Evolutionary conservation across 2,329 filamentous ascomycete genomes (phyloP).

Genomic region (Didymella glomerata): DNA sequence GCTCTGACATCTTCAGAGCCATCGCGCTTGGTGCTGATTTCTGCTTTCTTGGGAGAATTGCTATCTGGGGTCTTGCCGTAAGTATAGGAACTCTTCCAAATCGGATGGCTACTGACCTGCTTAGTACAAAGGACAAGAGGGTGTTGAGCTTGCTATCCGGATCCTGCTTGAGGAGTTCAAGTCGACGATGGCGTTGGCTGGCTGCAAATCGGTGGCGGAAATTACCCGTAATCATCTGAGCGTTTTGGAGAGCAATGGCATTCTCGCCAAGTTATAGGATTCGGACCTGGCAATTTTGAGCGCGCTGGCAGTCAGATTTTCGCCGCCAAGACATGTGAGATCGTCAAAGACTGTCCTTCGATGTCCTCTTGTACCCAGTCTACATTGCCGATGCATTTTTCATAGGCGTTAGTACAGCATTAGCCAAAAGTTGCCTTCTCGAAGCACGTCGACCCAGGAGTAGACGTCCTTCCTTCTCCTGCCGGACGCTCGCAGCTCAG

Average conservation of each 20-base stretch:
- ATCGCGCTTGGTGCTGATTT: constrained; percentile 61
- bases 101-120: constrained; percentile 5
- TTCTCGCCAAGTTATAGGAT: constrained; percentile 20
- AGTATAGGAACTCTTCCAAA: constrained; percentile 19
- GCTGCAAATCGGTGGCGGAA: constrained; percentile 23
- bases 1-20: constrained; percentile 67
- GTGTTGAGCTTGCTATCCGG: constrained; percentile 55
- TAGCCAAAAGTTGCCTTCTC: constrained; percentile 23
- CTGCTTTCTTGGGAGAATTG: constrained; percentile 59
- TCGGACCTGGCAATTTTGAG: neutral
- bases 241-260: constrained; percentile 19
- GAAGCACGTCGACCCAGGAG: constrained; percentile 22
- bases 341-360: neutral
- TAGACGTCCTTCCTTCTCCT: constrained; percentile 11
- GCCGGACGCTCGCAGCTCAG: neutral
- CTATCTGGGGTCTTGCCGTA: constrained; percentile 61
- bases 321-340: neutral
- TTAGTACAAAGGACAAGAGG: constrained; percentile 50
- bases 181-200: constrained; percentile 41
- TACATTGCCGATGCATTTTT: neutral
- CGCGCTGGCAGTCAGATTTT: neutral
- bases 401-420: constrained; percentile 17
- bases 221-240: constrained; percentile 25
- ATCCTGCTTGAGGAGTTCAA: constrained; percentile 48
- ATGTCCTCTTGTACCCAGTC: neutral